Evolutionary conservation across 306 rosid genomes (phyloP).

Genomic region (Aeschynomene evenia): DNA sequence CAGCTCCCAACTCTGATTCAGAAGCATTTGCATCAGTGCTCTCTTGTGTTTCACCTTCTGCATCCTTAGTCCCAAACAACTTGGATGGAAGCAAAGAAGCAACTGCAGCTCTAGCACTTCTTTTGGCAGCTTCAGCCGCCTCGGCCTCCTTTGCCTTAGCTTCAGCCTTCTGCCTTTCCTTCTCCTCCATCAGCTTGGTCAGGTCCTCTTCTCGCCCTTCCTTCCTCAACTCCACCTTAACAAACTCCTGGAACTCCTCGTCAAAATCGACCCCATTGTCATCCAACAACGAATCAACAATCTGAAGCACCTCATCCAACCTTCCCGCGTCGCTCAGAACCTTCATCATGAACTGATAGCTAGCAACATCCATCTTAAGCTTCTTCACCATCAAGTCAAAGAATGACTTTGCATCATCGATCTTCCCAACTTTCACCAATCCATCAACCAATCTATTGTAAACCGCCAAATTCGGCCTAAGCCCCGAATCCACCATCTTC

Average conservation of each 20-base stretch:
- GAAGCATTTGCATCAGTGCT: slow-evolving; percentile 22
- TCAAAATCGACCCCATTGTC: slow-evolving; percentile 68
- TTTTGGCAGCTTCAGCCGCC: slow-evolving; percentile 93
- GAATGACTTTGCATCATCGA: slow-evolving; percentile 74
- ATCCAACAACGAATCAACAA: slow-evolving; percentile 76
- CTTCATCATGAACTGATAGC: slow-evolving; percentile 87
- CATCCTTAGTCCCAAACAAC: slow-evolving; percentile 70
- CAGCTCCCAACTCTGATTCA: slow-evolving; percentile 31
- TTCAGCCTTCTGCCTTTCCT: slow-evolving; percentile 90
- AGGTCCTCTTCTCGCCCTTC: slow-evolving; percentile 86
- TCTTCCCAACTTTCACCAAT: slow-evolving; percentile 71
- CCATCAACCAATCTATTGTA: slow-evolving; percentile 81
- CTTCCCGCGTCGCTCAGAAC: slow-evolving; percentile 68
- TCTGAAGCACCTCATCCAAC: slow-evolving; percentile 71
- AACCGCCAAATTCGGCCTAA: slow-evolving; percentile 86
- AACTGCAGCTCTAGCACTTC: slow-evolving; percentile 75
- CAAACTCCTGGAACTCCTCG: slow-evolving; percentile 82
- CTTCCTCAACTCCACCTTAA: slow-evolving; percentile 74
- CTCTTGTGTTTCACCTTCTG: slow-evolving; percentile 36
- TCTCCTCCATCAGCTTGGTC: slow-evolving; percentile 83
- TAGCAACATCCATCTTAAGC: slow-evolving; percentile 84
- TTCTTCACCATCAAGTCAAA: slow-evolving; percentile 89
- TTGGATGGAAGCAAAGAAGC: slow-evolving; percentile 78
- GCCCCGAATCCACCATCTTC: slow-evolving; percentile 73
- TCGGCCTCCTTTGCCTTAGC: slow-evolving; percentile 92